Evolutionary conservation across 352 stramenopile species (phyloP).

Genomic region (Phytopythium vexans): DNA sequence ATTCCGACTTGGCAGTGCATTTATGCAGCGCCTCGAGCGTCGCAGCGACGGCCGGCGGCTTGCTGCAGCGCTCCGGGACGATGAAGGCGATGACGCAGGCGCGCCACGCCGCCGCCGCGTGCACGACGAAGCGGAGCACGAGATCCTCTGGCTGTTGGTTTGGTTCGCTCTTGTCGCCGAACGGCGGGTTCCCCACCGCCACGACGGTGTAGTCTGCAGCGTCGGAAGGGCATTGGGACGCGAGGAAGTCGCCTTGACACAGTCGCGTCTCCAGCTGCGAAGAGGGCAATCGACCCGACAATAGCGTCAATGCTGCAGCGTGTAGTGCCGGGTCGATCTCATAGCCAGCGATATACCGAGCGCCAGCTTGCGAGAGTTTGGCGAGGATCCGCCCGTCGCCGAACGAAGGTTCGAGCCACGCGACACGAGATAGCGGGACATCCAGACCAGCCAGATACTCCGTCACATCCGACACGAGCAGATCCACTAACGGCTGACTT

Average conservation of each 20-base stretch:
- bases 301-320: neutral
- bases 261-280: slow-evolving; percentile 21
- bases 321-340: slow-evolving; percentile 51
- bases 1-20: slow-evolving; percentile 5
- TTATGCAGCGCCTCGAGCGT: slow-evolving; percentile 26
- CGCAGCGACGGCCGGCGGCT: slow-evolving; percentile 31
- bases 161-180: slow-evolving; percentile 29
- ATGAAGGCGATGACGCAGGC: slow-evolving; percentile 63
- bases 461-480: slow-evolving; percentile 28
- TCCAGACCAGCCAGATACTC: slow-evolving; percentile 10
- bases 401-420: slow-evolving; percentile 75
- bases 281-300: neutral
- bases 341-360: slow-evolving; percentile 41
- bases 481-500: slow-evolving; percentile 32
- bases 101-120: slow-evolving; percentile 43
- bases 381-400: slow-evolving; percentile 57
- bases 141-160: slow-evolving; percentile 25
- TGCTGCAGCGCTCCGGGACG: slow-evolving; percentile 55
- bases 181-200: slow-evolving; percentile 68
- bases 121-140: slow-evolving; percentile 48
- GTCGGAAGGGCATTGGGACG: slow-evolving; percentile 15
- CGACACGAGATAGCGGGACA: slow-evolving; percentile 8
- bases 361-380: slow-evolving; percentile 35
- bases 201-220: slow-evolving; percentile 22
- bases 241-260: slow-evolving; percentile 48